Percentiles rank a stretch among this genome's conserved stretches.
Conservation (phyloP, 345 rosid genomes). For the Melastoma malabathricum region DNA sequence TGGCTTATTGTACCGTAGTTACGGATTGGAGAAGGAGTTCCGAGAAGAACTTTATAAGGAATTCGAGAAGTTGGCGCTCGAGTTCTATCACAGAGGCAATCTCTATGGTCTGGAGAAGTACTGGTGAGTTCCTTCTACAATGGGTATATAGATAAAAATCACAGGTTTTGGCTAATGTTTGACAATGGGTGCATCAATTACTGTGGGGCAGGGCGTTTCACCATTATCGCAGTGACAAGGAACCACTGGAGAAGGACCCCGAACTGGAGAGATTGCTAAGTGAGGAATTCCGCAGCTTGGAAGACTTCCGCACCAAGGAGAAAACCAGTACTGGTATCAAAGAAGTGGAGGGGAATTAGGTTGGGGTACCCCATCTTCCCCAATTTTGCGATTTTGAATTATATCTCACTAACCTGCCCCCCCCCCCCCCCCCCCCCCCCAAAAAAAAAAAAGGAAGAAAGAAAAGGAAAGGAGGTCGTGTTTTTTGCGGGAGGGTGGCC, state of each 20-base stretch:
- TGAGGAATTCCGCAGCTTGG: conserved; percentile 51
- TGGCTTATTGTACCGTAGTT: conserved; percentile 29
- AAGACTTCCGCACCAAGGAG: conserved; percentile 63
- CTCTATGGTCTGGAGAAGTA: conserved; percentile 92
- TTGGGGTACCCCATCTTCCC: background rate
- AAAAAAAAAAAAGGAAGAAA: background rate
- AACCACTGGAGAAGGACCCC: conserved; percentile 46
- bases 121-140: conserved; percentile 32
- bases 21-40: conserved; percentile 82
- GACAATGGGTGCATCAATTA: background rate
- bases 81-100: conserved; percentile 67
- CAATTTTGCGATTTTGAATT: too few relatives aligned
- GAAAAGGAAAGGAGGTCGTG: background rate
- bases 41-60: conserved; percentile 66
- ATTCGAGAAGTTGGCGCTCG: conserved; percentile 74
- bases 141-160: background rate
- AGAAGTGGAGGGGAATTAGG: conserved; percentile 21
- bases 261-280: conserved; percentile 70
- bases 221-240: conserved; percentile 51
- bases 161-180: too few relatives aligned
- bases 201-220: conserved; percentile 74
- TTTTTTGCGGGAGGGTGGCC: too few relatives aligned
- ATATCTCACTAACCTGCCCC: background rate
- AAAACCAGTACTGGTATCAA: conserved; percentile 9
- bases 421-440: too few relatives aligned